Evolutionary conservation across 805 yeast species (phyloP).

Genomic region (Saturnispora kantuleensis): DNA sequence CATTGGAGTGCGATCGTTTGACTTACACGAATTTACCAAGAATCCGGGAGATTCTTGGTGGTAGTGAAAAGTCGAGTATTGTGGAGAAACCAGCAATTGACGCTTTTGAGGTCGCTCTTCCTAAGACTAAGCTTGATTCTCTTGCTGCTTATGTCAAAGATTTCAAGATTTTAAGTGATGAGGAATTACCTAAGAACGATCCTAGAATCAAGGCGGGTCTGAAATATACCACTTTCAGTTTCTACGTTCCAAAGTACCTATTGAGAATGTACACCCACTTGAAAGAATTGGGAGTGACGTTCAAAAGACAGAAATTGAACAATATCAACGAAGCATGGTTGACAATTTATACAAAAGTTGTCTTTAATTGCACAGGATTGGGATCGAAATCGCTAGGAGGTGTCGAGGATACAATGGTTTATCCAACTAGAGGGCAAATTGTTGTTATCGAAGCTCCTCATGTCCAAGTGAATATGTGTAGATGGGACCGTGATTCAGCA

Average conservation of each 20-base stretch:
- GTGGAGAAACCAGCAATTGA: constrained; percentile 44
- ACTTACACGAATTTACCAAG: constrained; percentile 41
- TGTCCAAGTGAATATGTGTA: constrained; percentile 44
- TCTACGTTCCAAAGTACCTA: constrained; percentile 59
- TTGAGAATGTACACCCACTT: constrained; percentile 35
- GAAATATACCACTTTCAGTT: constrained; percentile 50
- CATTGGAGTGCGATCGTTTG: constrained; percentile 41
- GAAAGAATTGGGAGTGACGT: constrained; percentile 38
- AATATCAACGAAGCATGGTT: constrained; percentile 48
- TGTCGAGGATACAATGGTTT: constrained; percentile 48
- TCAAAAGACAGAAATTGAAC: constrained; percentile 34
- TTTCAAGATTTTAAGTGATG: constrained; percentile 28
- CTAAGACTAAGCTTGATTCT: constrained; percentile 37
- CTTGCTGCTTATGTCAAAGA: constrained; percentile 40
- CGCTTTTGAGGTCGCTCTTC: constrained; percentile 42
- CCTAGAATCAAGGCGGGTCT: constrained; percentile 39
- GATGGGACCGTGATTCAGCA: constrained; percentile 51
- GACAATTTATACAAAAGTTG: constrained; percentile 29
- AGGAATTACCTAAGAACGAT: constrained; percentile 37
- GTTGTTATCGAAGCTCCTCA: constrained; percentile 65
- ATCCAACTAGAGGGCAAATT: constrained; percentile 76
- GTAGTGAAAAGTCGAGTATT: constrained; percentile 37
- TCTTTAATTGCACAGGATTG: constrained; percentile 71
- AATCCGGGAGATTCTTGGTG: constrained; percentile 40
- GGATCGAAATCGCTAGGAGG: constrained; percentile 60